Base-by-base conservation (phyloP, 1,284 basidiomycete species). In the Pseudozyma flocculosa region DNA sequence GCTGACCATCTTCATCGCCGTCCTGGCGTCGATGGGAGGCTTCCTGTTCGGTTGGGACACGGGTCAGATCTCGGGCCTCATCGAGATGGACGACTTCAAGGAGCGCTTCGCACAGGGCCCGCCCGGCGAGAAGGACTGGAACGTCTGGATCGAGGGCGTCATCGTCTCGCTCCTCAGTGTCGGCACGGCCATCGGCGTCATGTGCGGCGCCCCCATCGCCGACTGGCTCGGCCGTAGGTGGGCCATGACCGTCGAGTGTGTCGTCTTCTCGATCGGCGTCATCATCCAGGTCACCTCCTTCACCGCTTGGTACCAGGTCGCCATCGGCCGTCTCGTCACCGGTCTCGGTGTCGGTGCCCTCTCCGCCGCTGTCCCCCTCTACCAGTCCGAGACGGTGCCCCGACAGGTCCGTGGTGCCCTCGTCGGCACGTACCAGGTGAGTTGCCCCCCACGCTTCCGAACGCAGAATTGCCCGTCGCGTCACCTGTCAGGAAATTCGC, bases 331-430 rank as follows among this genome's bases (percentile, higher is more conserved):
- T 38, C 46, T 65, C 46, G 47, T 73, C 34, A 66, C 71, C 36
- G 71, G 70, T 67, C 60, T 71, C 42, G 68, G 68, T 29, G 64
- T 70, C 23, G 75, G 75, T 24, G 86, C 85, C 0, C 54, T 76
- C 1, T 63, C 84, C 43, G 86, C 87, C 34, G 87, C 86, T 1
- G 88, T 91, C 0, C 89, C 89, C 2, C 53, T 85, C 78, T 88
- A 87, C 73, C 85, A 87, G 81, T 85, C 86, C 8, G 88, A 89
- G 77, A 86, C 86, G 0, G 87, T 87, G 0, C 88, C 89, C 2
- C 81, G 86, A 17, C 85, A 88, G 62, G 86, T 91, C 48, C 84
- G 89, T 59, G 88, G 89, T 21, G 84, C 87, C 1, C 79, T 89
- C 22, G 88, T 87, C 29, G 80, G 79, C 0, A 80, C 85, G 0